Base-by-base conservation (phyloP, 495 filamentous ascomycete genomes). In the Sporormia fimetaria region DNA sequence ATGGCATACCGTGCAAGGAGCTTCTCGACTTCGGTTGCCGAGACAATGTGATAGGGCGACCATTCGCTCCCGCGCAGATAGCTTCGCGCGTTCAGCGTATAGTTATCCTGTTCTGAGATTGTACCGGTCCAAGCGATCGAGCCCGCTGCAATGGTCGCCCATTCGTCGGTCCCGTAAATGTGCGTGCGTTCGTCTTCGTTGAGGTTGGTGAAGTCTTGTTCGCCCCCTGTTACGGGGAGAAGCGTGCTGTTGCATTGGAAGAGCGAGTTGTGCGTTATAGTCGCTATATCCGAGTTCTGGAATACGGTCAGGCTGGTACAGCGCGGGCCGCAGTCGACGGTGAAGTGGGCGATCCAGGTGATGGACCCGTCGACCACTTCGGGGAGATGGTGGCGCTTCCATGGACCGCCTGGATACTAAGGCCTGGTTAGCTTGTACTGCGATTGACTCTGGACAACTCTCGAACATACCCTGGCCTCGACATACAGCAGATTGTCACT, bases 281-380 rank as follows among this genome's bases (percentile, higher is more conserved):
- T 27, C 9, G 10, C 23, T 3, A 20, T 17, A 23, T 55, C 37
- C 0, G 17, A 11, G 15, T 18, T 24, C 28, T 55, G 51, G 38
- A 22, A 55, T 11, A 55, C 47, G 2, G 51, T 55, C 4, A 55
- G 33, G 31, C 51, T 51, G 35, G 51, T 51, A 30, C 51, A 55
- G 21, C 51, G 51, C 0, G 47, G 34, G 8, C 51, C 51, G 17
- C 47, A 51, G 38, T 34, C 33, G 3, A 14, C 44, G 6, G 11
- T 15, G 20, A n/a, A 28, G 8, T 29, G 18, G 18, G 40, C 51
- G 10, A 48, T 37, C 44, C 40, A 54, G 20, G 39, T 41, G 10
- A 54, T 26, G 18, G 18, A 20, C 16, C 51, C 51, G 1, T 24
- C 5, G 15, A 28, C 24, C 1, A 11, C 24, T 24, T 31, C 9